Evolutionary conservation across 148 eudicot genomes (phyloP).

Genomic region (Oxyria digyna): DNA sequence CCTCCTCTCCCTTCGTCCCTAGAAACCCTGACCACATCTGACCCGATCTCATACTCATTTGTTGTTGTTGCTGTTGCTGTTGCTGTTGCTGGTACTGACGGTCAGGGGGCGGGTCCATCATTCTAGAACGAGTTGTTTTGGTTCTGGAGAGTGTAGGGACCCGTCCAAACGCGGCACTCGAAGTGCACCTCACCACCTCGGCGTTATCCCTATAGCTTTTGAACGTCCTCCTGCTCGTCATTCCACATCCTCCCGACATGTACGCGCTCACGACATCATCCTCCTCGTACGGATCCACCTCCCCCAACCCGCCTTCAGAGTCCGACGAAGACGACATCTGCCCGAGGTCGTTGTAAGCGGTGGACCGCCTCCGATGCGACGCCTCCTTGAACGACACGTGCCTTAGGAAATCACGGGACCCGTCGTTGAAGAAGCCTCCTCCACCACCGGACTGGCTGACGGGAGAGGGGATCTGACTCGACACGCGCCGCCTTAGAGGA

Average conservation of each 20-base stretch:
- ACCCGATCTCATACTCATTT: conserved; percentile 18
- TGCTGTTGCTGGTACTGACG: conserved; percentile 11
- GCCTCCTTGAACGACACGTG: conserved; percentile 27
- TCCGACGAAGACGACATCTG: conserved; percentile 12
- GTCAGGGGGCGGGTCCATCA: conserved; percentile 27
- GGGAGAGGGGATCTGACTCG: conserved; percentile 2
- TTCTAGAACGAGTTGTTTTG: conserved; percentile 38
- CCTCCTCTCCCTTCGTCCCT: conserved; percentile 22
- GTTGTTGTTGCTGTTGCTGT: not conserved
- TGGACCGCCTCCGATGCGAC: conserved; percentile 4
- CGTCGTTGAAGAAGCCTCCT: not conserved
- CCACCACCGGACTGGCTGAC: not conserved
- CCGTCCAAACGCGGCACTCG: conserved; percentile 35
- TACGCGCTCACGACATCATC: conserved; percentile 7
- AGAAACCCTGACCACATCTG: conserved; percentile 23
- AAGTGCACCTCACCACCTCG: conserved; percentile 47
- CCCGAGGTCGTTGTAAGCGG: conserved; percentile 19
- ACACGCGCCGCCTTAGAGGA: conserved; percentile 12
- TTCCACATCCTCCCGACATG: not conserved
- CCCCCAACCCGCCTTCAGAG: not conserved
- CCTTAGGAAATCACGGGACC: conserved; percentile 16
- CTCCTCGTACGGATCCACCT: not conserved
- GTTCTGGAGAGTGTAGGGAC: conserved; percentile 26
- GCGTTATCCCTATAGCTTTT: conserved; percentile 5
- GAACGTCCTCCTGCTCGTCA: conserved; percentile 8